Evolutionary conservation across 306 rosid genomes (phyloP), one percentile per base, ranked within the genome.

Genomic region (Phaseolus lunatus): DNA sequence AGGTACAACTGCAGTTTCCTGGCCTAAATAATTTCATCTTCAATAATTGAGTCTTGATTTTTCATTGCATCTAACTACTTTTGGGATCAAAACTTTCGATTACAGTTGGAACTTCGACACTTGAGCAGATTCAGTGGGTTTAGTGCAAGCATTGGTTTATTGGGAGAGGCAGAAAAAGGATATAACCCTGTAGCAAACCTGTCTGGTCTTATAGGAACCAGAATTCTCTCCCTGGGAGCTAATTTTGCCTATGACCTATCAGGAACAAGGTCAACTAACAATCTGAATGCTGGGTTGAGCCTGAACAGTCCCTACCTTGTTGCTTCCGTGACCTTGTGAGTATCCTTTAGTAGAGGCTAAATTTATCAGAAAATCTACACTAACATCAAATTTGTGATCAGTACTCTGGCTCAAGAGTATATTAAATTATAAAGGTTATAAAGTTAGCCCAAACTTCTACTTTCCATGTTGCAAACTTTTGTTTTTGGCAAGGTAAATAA

Each of bases 291-390:
- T 56, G 77, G 77, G 13, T 54, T 72, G 16, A 37, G 53, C 54
- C 18, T 72, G 54, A 56, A 16, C 26, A 4, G 54, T 65, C 50
- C 50, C 50, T 72, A 56, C 53, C 67, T 72, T 72, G 53, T 59
- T 72, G 77, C 77, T 56, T 7, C 77, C 41, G 18, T 56, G 54
- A 72, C 67, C 54, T 16, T 72, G 77, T 72, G 77, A 72, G 67
- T 41, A 72, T 39, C 67, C 67, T 44, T 4, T 53, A 35, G 53
- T 39, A 9, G 11, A 72, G 6, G 39, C 37, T 39, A 54, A 54
- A 22, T 54, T 37, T 54, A 23, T 31, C 5, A 54, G 48, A 61
- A 61, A 61, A 31, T 61, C 44, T 61, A 31, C 2, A 27, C 1
- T 22, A 52, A 52, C 16, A 71, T 71, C 13, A 35, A 4, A 52